phyloP scores from a whole-genome alignment of 345 rosid genomes.

The Populus euphratica region DNA sequence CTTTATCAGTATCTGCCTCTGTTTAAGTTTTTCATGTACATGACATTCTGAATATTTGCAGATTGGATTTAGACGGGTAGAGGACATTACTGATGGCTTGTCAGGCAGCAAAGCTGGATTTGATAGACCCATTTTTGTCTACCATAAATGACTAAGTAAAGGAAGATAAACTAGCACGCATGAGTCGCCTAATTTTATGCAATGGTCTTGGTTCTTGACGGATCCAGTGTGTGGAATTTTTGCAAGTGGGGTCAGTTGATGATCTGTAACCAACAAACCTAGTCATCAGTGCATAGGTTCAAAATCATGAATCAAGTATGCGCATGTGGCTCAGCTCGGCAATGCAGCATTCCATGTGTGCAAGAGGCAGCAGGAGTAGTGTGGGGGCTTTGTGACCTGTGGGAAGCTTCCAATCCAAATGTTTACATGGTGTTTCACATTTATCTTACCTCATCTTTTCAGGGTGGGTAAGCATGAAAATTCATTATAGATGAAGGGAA shows the following conservation, averaged over 20 bases:
- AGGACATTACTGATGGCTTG: constrained; percentile 62
- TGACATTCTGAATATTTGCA: constrained; percentile 28
- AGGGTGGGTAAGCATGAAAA: too few relatives aligned
- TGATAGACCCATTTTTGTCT: constrained; percentile 70
- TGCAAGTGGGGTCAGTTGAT: not conserved
- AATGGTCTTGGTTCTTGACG: too few relatives aligned
- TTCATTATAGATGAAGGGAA: too few relatives aligned
- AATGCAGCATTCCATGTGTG: not conserved
- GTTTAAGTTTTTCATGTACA: not conserved
- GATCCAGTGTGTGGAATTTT: not conserved
- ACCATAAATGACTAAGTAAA: constrained; percentile 45
- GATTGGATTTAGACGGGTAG: constrained; percentile 85
- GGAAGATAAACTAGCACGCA: not conserved
- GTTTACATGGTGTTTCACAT: too few relatives aligned
- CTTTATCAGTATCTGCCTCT: not conserved
- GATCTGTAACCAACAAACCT: not conserved
- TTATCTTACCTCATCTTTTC: too few relatives aligned
- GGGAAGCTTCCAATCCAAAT: too few relatives aligned
- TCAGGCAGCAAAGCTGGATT: constrained; percentile 70
- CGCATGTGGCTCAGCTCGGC: too few relatives aligned
- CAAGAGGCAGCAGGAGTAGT: not conserved
- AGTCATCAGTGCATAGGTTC: too few relatives aligned
- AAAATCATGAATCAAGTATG: too few relatives aligned
- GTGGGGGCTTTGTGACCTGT: too few relatives aligned
- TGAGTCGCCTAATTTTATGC: not conserved